A percentile compares a stretch with the other conserved stretches of the same genome.
Conservation (phyloP, 805 yeast genomes). For the Groenewaldozyma tartarivorans region DNA sequence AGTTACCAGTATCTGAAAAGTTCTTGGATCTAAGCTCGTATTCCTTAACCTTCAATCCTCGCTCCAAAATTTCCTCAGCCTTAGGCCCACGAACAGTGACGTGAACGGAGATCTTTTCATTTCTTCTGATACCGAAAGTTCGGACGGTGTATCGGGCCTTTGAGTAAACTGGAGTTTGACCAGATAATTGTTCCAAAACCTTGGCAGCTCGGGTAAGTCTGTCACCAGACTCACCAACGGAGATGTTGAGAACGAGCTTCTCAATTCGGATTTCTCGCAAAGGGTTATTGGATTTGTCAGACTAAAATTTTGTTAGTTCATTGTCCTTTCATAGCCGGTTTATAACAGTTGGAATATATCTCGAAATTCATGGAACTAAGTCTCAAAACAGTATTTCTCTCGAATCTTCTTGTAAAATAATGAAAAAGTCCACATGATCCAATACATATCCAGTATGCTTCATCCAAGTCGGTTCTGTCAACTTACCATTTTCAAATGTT, state of each 20-base stretch:
- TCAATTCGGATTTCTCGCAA: slow-evolving; percentile 99
- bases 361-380: not conserved
- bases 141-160: slow-evolving; percentile 99
- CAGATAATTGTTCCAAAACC: slow-evolving; percentile 98
- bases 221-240: slow-evolving; percentile 99
- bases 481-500: no score
- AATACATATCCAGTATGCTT: no score
- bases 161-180: slow-evolving; percentile 99
- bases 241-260: slow-evolving; percentile 98
- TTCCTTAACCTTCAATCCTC: slow-evolving; percentile 99
- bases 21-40: slow-evolving; percentile 89
- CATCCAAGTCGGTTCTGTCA: no score
- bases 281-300: slow-evolving; percentile 50
- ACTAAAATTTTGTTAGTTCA: slow-evolving; percentile 12
- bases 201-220: slow-evolving; percentile 99
- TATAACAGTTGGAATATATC: no score
- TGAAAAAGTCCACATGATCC: no score
- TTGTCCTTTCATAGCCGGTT: no score
- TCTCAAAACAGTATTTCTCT: not conserved
- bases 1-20: slow-evolving; percentile 99
- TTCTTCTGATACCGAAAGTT: slow-evolving; percentile 99
- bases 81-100: slow-evolving; percentile 99
- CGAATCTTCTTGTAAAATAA: no score
- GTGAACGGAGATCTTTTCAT: slow-evolving; percentile 98
- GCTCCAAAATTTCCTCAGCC: slow-evolving; percentile 98